These are phyloP conservation scores for Solanum tarapatanum DNA, from an alignment of 257 asterid genomes.

Conservation along the genomic window DNA sequence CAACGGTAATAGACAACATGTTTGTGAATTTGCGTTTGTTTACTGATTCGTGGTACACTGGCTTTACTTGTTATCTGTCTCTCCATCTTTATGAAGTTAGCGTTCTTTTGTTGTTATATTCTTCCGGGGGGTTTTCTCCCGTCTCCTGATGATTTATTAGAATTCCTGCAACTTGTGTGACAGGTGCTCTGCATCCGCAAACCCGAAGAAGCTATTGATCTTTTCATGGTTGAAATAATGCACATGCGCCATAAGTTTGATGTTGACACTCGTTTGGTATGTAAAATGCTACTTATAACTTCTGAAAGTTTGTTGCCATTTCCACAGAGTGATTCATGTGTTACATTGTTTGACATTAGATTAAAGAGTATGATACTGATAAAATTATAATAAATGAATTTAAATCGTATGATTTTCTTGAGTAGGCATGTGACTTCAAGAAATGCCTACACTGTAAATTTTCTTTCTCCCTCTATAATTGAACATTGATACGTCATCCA, in stretches of 20 bases:
- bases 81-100: neutral
- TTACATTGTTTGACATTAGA: neutral
- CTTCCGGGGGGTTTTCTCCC: neutral
- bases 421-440: neutral
- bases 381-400: neutral
- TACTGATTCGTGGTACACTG: neutral
- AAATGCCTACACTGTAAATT: neutral
- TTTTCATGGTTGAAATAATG: constrained; percentile 98
- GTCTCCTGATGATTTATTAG: neutral
- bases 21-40: neutral
- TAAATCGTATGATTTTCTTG: neutral
- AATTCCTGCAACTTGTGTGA: constrained; percentile 1
- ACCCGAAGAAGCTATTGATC: constrained; percentile 93
- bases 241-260: constrained; percentile 99
- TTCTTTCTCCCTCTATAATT: neutral
- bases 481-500: neutral
- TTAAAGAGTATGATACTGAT: neutral
- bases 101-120: neutral
- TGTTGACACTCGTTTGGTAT: constrained; percentile 92
- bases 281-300: neutral
- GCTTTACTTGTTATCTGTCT: neutral
- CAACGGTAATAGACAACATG: neutral
- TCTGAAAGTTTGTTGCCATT: neutral
- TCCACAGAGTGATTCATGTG: neutral
- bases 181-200: constrained; percentile 96